Conservation (phyloP, 768 basidiomycete genomes). For the Suillus subalutaceus region DNA sequence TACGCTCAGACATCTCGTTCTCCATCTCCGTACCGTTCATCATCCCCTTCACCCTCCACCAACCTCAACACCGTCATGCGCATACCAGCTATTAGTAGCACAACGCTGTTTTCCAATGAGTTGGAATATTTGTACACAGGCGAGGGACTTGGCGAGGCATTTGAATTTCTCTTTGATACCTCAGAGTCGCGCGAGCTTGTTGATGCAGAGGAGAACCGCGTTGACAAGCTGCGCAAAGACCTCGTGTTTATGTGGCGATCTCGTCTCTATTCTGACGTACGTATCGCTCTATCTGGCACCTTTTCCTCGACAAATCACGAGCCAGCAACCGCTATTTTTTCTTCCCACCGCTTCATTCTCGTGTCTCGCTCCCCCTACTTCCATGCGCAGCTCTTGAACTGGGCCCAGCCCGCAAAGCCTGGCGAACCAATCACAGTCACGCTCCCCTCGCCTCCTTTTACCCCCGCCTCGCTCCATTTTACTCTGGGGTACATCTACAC, state of each 20-base stretch:
- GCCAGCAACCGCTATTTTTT: conserved; percentile 80
- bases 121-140: conserved; percentile 96
- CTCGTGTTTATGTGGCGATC: conserved; percentile 97
- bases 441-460: conserved; percentile 91
- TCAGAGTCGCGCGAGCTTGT: conserved; percentile 45
- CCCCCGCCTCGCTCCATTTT: conserved; percentile 91
- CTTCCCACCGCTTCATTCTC: conserved; percentile 92
- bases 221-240: conserved; percentile 90
- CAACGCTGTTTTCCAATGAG: conserved; percentile 84
- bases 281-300: conserved; percentile 74
- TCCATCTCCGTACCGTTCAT: conserved; percentile 48
- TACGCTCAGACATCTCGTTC: conserved; percentile 44
- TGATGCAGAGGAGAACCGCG: conserved; percentile 55
- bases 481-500: conserved; percentile 94
- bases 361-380: conserved; percentile 91
- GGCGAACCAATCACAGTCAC: conserved; percentile 61
- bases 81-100: conserved; percentile 68
- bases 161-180: conserved; percentile 83
- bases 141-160: conserved; percentile 84
- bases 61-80: conserved; percentile 54
- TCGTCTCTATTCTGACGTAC: conserved; percentile 90
- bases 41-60: conserved; percentile 47
- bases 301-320: conserved; percentile 68
- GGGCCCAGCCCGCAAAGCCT: conserved; percentile 41
- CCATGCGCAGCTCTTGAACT: conserved; percentile 73